These are phyloP conservation scores for Royoungia palumana DNA, from an alignment of 768 basidiomycete species.

Conservation along the genomic window DNA sequence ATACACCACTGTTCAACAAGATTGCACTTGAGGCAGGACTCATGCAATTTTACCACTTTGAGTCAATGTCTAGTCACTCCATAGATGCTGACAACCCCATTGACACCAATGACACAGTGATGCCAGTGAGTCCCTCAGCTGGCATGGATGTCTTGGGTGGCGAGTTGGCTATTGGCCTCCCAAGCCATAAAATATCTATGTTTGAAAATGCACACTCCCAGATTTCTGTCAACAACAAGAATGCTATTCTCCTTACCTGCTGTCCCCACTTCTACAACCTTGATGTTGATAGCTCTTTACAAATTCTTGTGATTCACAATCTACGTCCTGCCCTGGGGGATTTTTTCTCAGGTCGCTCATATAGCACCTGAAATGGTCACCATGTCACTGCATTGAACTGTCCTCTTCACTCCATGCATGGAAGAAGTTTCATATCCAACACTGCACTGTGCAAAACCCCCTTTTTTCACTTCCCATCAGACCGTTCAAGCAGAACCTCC, in stretches of 20 bases:
- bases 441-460: background rate
- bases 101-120: too few relatives aligned
- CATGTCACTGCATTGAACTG: background rate
- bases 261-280: background rate
- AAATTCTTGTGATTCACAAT: background rate
- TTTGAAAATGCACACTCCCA: background rate
- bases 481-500: constrained; percentile 10
- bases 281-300: background rate
- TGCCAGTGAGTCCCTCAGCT: too few relatives aligned
- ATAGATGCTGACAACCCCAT: too few relatives aligned
- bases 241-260: background rate
- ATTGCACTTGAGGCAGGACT: background rate
- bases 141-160: too few relatives aligned
- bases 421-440: constrained; percentile 6
- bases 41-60: background rate
- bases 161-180: too few relatives aligned
- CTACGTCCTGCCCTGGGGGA: constrained; percentile 8
- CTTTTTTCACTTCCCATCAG: background rate
- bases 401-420: constrained; percentile 4
- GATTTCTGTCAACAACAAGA: background rate
- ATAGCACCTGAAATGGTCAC: background rate
- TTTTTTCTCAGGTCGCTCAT: background rate
- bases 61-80: too few relatives aligned
- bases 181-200: background rate
- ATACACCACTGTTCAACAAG: background rate